Conservation (phyloP, 345 rosid species). For the Hirschfeldia incana region DNA sequence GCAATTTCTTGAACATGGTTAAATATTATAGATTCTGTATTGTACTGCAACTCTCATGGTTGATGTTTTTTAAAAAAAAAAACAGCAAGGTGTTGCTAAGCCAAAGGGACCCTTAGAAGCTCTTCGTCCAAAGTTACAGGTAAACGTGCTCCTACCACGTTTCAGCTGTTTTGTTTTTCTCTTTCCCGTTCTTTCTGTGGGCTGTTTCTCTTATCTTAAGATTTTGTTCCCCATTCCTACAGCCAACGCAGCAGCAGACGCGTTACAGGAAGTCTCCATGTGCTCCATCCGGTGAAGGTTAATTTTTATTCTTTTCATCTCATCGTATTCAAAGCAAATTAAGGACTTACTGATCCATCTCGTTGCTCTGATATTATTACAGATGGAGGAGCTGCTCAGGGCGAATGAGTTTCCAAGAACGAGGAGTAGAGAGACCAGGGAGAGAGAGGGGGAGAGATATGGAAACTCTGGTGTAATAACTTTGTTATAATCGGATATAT, state of each 20-base stretch:
- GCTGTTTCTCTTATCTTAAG: neutral
- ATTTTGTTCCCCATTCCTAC: conserved; percentile 6
- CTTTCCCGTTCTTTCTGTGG: neutral
- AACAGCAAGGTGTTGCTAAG: conserved; percentile 96
- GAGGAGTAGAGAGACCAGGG: conserved; percentile 42
- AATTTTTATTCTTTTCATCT: neutral
- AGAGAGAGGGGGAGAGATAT: conserved; percentile 26
- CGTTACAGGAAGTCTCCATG: conserved; percentile 93
- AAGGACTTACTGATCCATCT: neutral
- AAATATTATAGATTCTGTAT: conserved; percentile 14
- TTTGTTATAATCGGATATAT: conserved; percentile 30
- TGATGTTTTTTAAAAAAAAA: neutral
- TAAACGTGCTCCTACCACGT: conserved; percentile 30
- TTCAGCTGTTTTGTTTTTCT: neutral
- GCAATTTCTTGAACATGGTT: neutral
- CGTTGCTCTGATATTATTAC: conserved; percentile 20
- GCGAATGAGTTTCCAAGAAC: conserved; percentile 53
- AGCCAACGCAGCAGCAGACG: conserved; percentile 99
- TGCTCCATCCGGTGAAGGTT: conserved; percentile 91
- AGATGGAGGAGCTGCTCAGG: conserved; percentile 65
- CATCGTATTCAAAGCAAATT: neutral
- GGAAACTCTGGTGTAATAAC: conserved; percentile 23
- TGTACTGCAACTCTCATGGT: conserved; percentile 13
- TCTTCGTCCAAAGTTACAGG: conserved; percentile 99
- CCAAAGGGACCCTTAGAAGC: conserved; percentile 99